Percentiles rank a stretch among this genome's conserved stretches.
Evolutionary conservation across 257 asterid species (phyloP).

Genomic region (Penstemon newberryi): DNA sequence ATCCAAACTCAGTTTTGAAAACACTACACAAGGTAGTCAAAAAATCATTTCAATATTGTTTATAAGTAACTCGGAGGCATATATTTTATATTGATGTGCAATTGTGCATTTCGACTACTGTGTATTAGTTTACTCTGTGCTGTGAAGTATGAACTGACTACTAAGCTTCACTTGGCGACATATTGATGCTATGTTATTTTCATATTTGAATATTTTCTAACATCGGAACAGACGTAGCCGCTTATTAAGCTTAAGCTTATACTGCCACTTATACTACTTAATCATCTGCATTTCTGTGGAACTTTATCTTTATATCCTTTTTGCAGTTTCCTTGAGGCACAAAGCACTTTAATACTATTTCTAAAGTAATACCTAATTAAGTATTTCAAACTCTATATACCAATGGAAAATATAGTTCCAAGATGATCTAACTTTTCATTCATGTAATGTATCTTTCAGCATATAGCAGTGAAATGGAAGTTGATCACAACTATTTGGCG

Average conservation of each 20-base stretch:
- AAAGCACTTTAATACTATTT: not conserved
- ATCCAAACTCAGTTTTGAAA: too few species aligned
- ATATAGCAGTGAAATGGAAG: constrained; percentile 40
- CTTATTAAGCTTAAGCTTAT: too few species aligned
- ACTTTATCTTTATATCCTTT: not conserved
- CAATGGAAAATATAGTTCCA: not conserved
- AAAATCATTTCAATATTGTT: too few species aligned
- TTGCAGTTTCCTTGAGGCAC: not conserved
- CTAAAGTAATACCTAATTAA: not conserved
- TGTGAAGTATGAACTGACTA: too few species aligned
- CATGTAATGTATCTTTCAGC: constrained; percentile 34
- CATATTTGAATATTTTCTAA: too few species aligned
- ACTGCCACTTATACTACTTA: not conserved
- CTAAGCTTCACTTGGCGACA: too few species aligned
- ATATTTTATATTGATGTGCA: too few species aligned
- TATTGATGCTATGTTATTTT: too few species aligned
- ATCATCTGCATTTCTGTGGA: not conserved
- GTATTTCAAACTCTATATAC: not conserved
- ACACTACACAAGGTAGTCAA: too few species aligned
- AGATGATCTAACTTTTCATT: constrained; percentile 7
- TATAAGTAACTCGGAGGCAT: too few species aligned
- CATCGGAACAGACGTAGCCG: not conserved
- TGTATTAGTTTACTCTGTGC: too few species aligned
- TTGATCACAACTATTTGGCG: constrained; percentile 76
- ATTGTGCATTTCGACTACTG: too few species aligned